Percentiles rank a stretch among this genome's conserved stretches.
phyloP scores from a whole-genome alignment of 164 flowering plant genomes.

The Platanus orientalis region DNA sequence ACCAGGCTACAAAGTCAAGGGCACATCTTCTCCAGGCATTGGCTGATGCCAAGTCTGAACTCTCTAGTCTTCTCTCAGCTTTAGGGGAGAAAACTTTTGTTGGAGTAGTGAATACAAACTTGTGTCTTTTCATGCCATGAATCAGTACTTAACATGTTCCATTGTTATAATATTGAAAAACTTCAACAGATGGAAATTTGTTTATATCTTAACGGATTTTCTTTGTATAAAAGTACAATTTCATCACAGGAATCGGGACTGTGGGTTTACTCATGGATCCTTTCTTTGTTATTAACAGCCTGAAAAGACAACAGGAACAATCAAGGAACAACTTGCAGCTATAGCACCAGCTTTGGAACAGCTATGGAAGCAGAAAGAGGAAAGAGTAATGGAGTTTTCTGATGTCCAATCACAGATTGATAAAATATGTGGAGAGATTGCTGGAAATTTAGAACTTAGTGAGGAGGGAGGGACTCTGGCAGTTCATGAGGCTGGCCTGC shows the following conservation, averaged over 20 bases:
- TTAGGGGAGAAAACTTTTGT: constrained; percentile 73
- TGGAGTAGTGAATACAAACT: constrained; percentile 54
- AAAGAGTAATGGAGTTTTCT: constrained; percentile 68
- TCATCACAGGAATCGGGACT: not conserved
- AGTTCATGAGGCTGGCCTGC: constrained; percentile 78
- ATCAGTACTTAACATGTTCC: not conserved
- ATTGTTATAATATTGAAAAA: not conserved
- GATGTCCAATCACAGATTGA: constrained; percentile 84
- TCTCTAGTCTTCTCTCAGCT: constrained; percentile 63
- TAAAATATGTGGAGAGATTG: constrained; percentile 79
- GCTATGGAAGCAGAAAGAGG: constrained; percentile 75
- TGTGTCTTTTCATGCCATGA: not conserved
- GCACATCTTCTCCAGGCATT: constrained; percentile 78
- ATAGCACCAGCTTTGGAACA: constrained; percentile 76
- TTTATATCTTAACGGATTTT: not conserved
- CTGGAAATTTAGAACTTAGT: constrained; percentile 44
- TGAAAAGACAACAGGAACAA: constrained; percentile 70
- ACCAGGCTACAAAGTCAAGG: constrained; percentile 76
- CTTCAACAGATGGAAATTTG: not conserved
- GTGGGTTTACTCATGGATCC: constrained; percentile 5
- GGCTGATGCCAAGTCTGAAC: constrained; percentile 72
- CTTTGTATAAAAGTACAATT: not conserved
- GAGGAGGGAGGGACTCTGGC: constrained; percentile 37
- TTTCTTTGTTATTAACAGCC: constrained; percentile 43
- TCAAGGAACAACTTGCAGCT: constrained; percentile 91